Evolutionary conservation across 129 eudicot species (phyloP), one percentile per base, ranked within the genome.

Genomic region (Ambrosia artemisiifolia): DNA sequence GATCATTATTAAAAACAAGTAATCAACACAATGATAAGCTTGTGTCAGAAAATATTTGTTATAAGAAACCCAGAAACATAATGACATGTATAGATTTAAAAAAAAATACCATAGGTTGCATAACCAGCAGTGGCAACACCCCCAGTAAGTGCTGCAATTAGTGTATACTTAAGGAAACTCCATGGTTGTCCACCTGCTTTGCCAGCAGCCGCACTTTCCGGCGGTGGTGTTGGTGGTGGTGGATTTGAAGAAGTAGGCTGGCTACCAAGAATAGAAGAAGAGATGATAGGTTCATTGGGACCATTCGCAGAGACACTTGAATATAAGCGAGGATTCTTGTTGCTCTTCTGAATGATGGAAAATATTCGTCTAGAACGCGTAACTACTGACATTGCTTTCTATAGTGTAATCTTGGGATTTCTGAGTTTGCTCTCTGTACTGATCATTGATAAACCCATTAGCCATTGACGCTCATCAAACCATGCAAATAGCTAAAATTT

Each of bases 121-220:
- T 90, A 90, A 57, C 86, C 98, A 78, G 93, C 87, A 10, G 96
- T 66, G 19, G 83, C 97, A 62, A 81, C 69, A 53, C 86, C 91
- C 55, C 91, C 97, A 7, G 89, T 81, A 17, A 90, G 47, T 35
- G 90, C 88, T 18, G 85, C 88, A 62, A 85, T 6, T 30, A 87
- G 71, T 20, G 83, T 77, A 66, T 78, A 89, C 85, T 75, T 87
- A 34, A 93, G 82, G 53, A 89, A 85, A 48, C 75, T 70, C 92
- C 84, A 79, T 6, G 88, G 70, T 35, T 73, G 78, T 43, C 77
- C 75, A 71, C 82, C 62, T 32, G 12, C 65, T 78, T 55, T 46
- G 48, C 49, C 67, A 28, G 67, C 78, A 11, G 73, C 46, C 47
- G 74, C 81, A 62, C 72, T 33, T n/a, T 79, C 42, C 40, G 71